Base-by-base conservation (phyloP, 257 asterid species). In the Ballota nigra region DNA sequence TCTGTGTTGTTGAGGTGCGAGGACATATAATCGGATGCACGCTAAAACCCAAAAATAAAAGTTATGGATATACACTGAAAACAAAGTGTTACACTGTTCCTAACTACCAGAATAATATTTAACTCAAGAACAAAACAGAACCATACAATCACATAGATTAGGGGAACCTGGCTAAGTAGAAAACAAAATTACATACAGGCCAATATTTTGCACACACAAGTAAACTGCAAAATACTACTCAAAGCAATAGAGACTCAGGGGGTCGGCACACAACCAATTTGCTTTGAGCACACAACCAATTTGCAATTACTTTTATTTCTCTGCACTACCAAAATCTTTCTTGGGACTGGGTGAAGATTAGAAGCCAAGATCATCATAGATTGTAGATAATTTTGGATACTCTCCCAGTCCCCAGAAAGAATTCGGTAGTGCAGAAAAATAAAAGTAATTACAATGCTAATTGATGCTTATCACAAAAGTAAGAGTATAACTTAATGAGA, bases 1-100 rank as follows among this genome's bases (percentile, higher is more conserved):
- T 84, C 83, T 22, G 97, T 84, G 75, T 86, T 83, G 76, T 83
- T 83, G 65, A 95, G 87, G 67, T 84, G 88, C 38, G 85, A 90
- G 59, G 96, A 81, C 82, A 89, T 79, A 84, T 89, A 89, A 64
- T 92, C 98, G 33, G 96, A 85, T 75, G 97, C 99, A 72, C 86
- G 94, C 99, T 95, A 87, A 72, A 57, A 75, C 26, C 75, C 45
- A 34, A 71, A 65, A 16, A 36, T 45, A 51, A 29, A 67, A 83
- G 31, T 23, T 51, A 62, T 9, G 68, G 6, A 34, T 15, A 38
- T 15, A 26, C 15, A 29, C 22, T 28, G 43, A 68, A 43, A 47
- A 75, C 33, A 55, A 38, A 11, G 59, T 63, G 41, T 26, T n/a
- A 24, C 53, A 47, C 22, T 47, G 22, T 47, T 47, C 20, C 52